phyloP scores from a whole-genome alignment of 116 monocot species.

The Cymodocea nodosa region DNA sequence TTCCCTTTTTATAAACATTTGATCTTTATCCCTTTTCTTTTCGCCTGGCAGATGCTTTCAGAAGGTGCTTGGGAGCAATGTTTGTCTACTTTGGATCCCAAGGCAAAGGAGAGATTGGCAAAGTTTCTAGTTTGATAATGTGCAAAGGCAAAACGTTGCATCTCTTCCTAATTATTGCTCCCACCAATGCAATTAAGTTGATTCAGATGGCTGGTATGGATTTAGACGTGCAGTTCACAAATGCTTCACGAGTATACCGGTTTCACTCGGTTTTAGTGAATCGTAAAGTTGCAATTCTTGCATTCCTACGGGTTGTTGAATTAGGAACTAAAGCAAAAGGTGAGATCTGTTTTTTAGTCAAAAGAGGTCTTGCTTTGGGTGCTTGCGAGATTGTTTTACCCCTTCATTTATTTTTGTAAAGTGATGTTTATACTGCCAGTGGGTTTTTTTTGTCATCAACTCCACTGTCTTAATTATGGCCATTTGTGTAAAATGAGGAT shows the following conservation, averaged over 20 bases:
- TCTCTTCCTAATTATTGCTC: background rate
- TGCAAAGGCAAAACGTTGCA: background rate
- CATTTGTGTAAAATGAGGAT: background rate
- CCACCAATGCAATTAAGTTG: background rate
- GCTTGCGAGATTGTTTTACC: background rate
- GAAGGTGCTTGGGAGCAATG: conserved; percentile 67
- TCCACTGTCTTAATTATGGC: conserved; percentile 1
- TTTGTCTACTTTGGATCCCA: conserved; percentile 54
- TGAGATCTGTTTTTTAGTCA: background rate
- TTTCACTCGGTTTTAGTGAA: background rate
- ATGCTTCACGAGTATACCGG: too few species aligned
- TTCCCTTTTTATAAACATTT: background rate
- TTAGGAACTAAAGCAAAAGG: background rate
- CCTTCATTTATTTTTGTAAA: conserved; percentile 4
- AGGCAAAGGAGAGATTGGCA: conserved; percentile 38
- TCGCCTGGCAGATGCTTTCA: conserved; percentile 53
- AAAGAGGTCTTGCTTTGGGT: background rate
- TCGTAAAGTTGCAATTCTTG: background rate
- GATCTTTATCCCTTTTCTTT: background rate
- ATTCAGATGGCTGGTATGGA: background rate
- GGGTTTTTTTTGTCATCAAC: background rate
- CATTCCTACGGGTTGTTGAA: background rate
- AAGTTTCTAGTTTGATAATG: conserved; percentile 38
- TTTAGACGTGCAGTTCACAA: too few species aligned
- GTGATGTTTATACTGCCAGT: background rate